These are phyloP conservation scores for Capsicum baccatum DNA, from an alignment of 257 asterid genomes.

Conservation along the genomic window DNA sequence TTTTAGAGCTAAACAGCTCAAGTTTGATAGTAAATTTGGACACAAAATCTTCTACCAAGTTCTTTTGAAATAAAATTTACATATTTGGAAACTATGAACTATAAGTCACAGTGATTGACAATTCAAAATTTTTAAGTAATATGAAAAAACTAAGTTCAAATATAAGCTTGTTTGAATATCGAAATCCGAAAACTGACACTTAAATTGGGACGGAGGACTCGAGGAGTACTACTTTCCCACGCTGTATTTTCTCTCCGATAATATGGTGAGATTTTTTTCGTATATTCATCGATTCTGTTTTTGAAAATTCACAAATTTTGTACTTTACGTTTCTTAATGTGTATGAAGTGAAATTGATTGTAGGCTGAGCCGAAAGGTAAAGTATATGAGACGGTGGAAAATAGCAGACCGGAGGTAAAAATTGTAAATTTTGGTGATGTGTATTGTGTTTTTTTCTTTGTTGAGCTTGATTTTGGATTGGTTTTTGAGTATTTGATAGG, in stretches of 20 bases:
- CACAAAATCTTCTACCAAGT: too few relatives aligned
- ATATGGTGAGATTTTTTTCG: not conserved
- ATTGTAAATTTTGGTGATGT: not conserved
- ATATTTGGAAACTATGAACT: too few relatives aligned
- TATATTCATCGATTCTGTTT: not conserved
- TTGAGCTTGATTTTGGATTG: not conserved
- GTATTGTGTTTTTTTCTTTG: not conserved
- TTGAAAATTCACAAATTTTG: not conserved
- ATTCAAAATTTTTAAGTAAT: too few relatives aligned
- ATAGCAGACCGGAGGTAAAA: constrained; percentile 3
- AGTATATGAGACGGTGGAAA: not conserved
- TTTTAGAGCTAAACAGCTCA: too few relatives aligned
- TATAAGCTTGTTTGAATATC: too few relatives aligned
- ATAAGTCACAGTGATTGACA: too few relatives aligned
- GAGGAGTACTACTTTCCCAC: not conserved
- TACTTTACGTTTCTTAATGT: not conserved
- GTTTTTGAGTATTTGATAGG: not conserved
- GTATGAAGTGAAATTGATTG: not conserved
- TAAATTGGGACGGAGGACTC: too few relatives aligned
- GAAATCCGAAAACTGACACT: too few relatives aligned
- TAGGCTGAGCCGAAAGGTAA: constrained; percentile 7
- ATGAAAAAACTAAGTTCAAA: too few relatives aligned
- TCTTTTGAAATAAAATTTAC: too few relatives aligned
- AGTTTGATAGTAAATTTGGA: too few relatives aligned
- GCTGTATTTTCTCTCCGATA: not conserved